Conservation (phyloP, 2,329 filamentous ascomycete species). For the Fusarium albidum region DNA sequence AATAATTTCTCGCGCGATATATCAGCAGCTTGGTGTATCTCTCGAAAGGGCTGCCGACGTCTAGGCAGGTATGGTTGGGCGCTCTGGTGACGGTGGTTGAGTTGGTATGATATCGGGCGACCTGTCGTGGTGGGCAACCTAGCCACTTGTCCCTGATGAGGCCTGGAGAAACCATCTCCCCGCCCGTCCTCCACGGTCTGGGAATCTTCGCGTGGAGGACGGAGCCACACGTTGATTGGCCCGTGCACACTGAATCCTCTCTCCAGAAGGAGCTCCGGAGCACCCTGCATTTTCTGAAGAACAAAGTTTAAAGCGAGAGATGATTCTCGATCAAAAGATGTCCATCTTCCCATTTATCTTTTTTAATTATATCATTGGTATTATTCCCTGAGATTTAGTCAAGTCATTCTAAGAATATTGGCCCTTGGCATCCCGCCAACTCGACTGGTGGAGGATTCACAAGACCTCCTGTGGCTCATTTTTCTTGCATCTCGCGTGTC, state of each 20-base stretch:
- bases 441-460: too few species aligned
- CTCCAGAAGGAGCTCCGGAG: background rate
- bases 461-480: background rate
- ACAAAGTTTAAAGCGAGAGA: too few species aligned
- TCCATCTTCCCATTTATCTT: background rate
- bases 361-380: background rate
- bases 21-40: background rate
- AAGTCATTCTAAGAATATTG: too few species aligned
- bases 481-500: conserved; percentile 11
- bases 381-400: too few species aligned
- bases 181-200: conserved; percentile 25
- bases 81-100: conserved; percentile 4
- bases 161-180: conserved; percentile 40
- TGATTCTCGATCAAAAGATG: too few species aligned
- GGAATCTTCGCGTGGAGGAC: conserved; percentile 24
- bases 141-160: conserved; percentile 35
- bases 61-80: conserved; percentile 10
- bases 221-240: conserved; percentile 29
- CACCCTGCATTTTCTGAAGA: too few species aligned
- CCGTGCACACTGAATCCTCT: conserved; percentile 14
- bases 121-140: conserved; percentile 34
- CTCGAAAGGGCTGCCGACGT: conserved; percentile 1
- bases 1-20: conserved; percentile 4
- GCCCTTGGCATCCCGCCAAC: too few species aligned
- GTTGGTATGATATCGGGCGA: conserved; percentile 34